Percentiles rank a stretch among this genome's conserved stretches.
Conservation (phyloP, 148 eudicot species). For the Chenopodium quinoa region DNA sequence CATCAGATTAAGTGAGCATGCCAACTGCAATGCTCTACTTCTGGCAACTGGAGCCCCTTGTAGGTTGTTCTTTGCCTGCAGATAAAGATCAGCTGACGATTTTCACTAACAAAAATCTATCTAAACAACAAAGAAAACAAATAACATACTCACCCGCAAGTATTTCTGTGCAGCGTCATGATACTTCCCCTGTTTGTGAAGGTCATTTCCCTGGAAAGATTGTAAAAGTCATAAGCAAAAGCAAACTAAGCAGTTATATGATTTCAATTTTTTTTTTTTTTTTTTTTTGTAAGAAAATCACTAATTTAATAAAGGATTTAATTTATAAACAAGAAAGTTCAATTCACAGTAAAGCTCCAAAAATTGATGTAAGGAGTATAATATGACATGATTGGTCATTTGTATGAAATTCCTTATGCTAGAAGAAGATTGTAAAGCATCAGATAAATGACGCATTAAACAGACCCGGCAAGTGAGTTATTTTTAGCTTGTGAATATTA, state of each 20-base stretch:
- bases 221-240: conserved; percentile 20
- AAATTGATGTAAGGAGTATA: not conserved
- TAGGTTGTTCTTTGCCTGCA: conserved; percentile 84
- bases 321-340: not conserved
- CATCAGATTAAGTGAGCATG: conserved; percentile 95
- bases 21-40: conserved; percentile 52
- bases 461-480: not conserved
- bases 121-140: not conserved
- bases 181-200: conserved; percentile 82
- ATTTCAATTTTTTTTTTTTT: not conserved
- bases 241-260: not conserved
- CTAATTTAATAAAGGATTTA: not conserved
- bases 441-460: not conserved
- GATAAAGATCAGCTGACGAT: conserved; percentile 8
- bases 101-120: not conserved
- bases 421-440: not conserved
- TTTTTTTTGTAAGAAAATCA: not conserved
- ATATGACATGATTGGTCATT: not conserved
- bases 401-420: not conserved
- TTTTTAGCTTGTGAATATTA: not conserved
- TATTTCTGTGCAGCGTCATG: conserved; percentile 75
- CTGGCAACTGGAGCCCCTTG: conserved; percentile 58
- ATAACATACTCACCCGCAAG: conserved; percentile 59
- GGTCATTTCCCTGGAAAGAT: conserved; percentile 70
- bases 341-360: not conserved